Percentiles rank a stretch among this genome's conserved stretches.
Evolutionary conservation across 2,329 filamentous ascomycete genomes (phyloP).

Genomic region (Fusarium anthophilum): DNA sequence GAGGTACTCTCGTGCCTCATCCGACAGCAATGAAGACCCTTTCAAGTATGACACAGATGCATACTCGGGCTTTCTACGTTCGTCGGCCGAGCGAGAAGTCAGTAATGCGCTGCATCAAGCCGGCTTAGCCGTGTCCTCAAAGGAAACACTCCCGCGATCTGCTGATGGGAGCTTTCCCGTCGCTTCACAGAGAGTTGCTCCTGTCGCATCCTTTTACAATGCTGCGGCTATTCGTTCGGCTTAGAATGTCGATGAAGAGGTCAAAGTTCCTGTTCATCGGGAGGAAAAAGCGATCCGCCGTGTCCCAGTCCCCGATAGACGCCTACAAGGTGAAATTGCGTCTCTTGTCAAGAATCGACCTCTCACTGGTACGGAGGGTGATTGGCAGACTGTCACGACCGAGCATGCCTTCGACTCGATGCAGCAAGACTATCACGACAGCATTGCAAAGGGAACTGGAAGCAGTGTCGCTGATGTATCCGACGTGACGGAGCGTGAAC

Average conservation of each 20-base stretch:
- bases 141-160: neutral
- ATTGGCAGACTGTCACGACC: slow-evolving; percentile 52
- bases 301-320: slow-evolving; percentile 6
- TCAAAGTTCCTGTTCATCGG: slow-evolving; percentile 48
- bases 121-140: slow-evolving; percentile 33
- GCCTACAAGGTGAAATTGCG: slow-evolving; percentile 27
- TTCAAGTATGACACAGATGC: slow-evolving; percentile 57
- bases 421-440: slow-evolving; percentile 36
- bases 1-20: slow-evolving; percentile 45
- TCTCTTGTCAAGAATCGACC: slow-evolving; percentile 28
- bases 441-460: slow-evolving; percentile 46
- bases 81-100: slow-evolving; percentile 54
- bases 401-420: slow-evolving; percentile 39
- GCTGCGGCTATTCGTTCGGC: slow-evolving; percentile 49
- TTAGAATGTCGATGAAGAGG: slow-evolving; percentile 53
- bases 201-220: slow-evolving; percentile 49
- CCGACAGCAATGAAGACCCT: slow-evolving; percentile 52
- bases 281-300: slow-evolving; percentile 4
- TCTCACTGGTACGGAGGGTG: slow-evolving; percentile 35
- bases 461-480: slow-evolving; percentile 59
- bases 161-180: neutral
- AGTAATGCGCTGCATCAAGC: slow-evolving; percentile 51
- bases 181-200: slow-evolving; percentile 4
- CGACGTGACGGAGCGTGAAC: slow-evolving; percentile 42
- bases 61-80: slow-evolving; percentile 51